phyloP scores from a whole-genome alignment of 163 green algal genomes.

The Coccomyxa subellipsoidea region DNA sequence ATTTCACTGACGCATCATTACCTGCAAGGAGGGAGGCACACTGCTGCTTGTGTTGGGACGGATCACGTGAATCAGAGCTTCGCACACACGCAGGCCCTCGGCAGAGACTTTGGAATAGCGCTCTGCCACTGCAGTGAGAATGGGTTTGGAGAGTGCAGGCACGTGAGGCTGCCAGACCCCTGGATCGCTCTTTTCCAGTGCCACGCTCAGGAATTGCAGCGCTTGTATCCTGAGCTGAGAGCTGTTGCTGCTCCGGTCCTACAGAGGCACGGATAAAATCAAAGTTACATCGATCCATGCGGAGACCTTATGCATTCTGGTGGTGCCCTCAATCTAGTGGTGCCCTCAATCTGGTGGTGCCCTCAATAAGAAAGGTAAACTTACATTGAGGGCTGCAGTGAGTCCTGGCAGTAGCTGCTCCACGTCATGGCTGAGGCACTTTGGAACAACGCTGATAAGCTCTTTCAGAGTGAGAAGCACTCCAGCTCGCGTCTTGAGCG shows the following conservation, averaged over 20 bases:
- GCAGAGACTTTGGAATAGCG: slow-evolving; percentile 91
- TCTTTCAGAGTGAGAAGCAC: slow-evolving; percentile 68
- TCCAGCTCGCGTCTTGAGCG: slow-evolving; percentile 70
- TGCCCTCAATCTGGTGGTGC: neutral
- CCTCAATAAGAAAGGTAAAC: neutral
- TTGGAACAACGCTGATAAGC: slow-evolving; percentile 62
- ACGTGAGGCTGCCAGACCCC: slow-evolving; percentile 66
- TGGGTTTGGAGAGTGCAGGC: slow-evolving; percentile 39
- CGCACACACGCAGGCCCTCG: slow-evolving; percentile 77
- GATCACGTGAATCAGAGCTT: slow-evolving; percentile 53
- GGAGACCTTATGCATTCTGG: no score
- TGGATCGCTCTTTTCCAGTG: slow-evolving; percentile 51
- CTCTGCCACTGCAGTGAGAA: slow-evolving; percentile 68
- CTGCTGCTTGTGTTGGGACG: slow-evolving; percentile 18
- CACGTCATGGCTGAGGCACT: slow-evolving; percentile 43
- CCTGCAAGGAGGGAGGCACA: slow-evolving; percentile 9
- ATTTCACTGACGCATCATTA: no score
- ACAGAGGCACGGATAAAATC: slow-evolving; percentile 12
- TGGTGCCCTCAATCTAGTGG: no score
- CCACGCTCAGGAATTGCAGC: slow-evolving; percentile 74
- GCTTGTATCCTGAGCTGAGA: slow-evolving; percentile 88
- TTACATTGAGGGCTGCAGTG: slow-evolving; percentile 28
- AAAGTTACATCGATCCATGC: no score
- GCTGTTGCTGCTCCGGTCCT: slow-evolving; percentile 65
- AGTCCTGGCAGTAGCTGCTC: slow-evolving; percentile 63